Evolutionary conservation across 306 rosid species (phyloP).

Genomic region (Lithocarpus polystachyus): DNA sequence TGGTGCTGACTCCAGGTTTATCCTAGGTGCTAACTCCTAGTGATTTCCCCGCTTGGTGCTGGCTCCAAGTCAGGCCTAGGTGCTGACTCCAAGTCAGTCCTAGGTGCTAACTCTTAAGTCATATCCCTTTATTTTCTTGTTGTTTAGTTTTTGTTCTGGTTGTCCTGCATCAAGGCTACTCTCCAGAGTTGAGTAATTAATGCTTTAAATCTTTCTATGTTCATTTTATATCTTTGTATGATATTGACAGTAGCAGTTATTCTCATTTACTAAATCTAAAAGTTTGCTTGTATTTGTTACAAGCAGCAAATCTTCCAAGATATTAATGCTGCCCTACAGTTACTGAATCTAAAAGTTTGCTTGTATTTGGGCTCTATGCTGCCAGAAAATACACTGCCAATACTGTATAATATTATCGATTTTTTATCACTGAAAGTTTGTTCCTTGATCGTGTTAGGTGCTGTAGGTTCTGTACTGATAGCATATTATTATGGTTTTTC

Average conservation of each 20-base stretch:
- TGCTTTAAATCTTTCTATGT: conserved; percentile 9
- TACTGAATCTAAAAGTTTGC: conserved; percentile 1
- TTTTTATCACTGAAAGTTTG: conserved; percentile 74
- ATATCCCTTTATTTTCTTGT: too few relatives aligned
- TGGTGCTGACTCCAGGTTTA: too few relatives aligned
- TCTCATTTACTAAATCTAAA: conserved; percentile 6
- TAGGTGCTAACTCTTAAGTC: too few relatives aligned
- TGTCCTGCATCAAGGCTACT: conserved; percentile 1
- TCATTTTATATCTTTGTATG: background rate
- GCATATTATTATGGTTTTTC: background rate
- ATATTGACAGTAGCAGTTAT: conserved; percentile 6
- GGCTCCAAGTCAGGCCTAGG: too few relatives aligned
- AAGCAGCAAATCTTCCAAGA: conserved; percentile 71
- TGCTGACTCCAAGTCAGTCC: too few relatives aligned
- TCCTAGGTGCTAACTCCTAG: too few relatives aligned
- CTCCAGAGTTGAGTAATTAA: conserved; percentile 22
- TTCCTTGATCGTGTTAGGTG: conserved; percentile 19
- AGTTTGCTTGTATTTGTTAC: conserved; percentile 24
- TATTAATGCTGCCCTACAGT: conserved; percentile 61
- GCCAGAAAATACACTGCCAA: conserved; percentile 49
- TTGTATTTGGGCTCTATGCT: conserved; percentile 16
- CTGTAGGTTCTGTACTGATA: conserved; percentile 9
- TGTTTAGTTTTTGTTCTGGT: too few relatives aligned
- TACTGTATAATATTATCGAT: conserved; percentile 61
- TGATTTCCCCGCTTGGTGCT: too few relatives aligned